Evolutionary conservation across 2,329 filamentous ascomycete genomes (phyloP).

Genomic region (Ophiobolus disseminans): DNA sequence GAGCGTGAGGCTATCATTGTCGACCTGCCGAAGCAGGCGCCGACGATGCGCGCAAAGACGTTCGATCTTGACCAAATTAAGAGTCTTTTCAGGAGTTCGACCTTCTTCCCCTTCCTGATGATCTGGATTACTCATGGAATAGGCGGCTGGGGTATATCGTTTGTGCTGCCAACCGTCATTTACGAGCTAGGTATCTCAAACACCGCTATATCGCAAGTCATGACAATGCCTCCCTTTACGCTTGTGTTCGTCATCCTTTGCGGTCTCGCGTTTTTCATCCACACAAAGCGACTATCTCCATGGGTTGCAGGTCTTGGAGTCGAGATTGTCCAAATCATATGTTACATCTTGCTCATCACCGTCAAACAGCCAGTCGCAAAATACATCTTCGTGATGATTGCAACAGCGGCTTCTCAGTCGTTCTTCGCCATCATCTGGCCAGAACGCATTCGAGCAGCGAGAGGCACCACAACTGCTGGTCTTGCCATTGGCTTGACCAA

Average conservation of each 20-base stretch:
- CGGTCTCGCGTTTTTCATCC: constrained; percentile 26
- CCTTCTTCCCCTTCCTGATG: constrained; percentile 31
- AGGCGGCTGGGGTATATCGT: constrained; percentile 32
- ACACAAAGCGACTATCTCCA: constrained; percentile 26
- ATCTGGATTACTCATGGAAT: constrained; percentile 35
- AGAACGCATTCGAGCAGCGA: constrained; percentile 50
- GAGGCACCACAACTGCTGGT: constrained; percentile 50
- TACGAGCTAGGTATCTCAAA: constrained; percentile 27
- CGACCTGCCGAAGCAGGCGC: constrained; percentile 28
- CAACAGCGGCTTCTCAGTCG: constrained; percentile 49
- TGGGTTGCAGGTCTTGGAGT: constrained; percentile 31
- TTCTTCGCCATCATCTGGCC: constrained; percentile 53
- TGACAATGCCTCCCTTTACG: constrained; percentile 33
- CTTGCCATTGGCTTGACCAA: constrained; percentile 51
- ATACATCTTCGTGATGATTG: constrained; percentile 52
- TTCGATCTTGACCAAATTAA: constrained; percentile 26
- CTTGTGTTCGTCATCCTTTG: constrained; percentile 30
- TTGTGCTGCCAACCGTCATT: constrained; percentile 31
- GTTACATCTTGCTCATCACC: constrained; percentile 51
- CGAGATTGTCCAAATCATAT: constrained; percentile 46
- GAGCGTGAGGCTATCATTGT: constrained; percentile 25
- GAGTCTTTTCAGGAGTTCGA: constrained; percentile 23
- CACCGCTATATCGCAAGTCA: constrained; percentile 28
- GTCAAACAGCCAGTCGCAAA: constrained; percentile 46
- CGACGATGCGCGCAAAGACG: constrained; percentile 30